Evolutionary conservation across 305 asterid genomes (phyloP).

Genomic region (Fraxinus baroniana): DNA sequence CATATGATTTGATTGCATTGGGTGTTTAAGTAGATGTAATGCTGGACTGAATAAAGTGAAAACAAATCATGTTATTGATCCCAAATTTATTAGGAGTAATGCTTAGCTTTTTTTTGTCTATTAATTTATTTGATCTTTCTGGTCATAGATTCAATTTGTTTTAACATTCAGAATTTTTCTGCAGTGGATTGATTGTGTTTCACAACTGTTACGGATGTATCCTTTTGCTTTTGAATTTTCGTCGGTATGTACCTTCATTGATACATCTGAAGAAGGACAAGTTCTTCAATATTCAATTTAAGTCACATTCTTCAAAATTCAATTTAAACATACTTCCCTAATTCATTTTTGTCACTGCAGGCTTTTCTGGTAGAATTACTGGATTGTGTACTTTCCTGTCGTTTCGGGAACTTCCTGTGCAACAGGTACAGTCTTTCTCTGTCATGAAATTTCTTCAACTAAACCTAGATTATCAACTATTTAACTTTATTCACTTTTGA

Average conservation of each 20-base stretch:
- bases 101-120: background rate
- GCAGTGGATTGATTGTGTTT: slow-evolving; percentile 96
- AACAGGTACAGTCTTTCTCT: slow-evolving; percentile 61
- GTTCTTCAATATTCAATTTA: slow-evolving; percentile 10
- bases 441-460: background rate
- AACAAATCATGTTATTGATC: background rate
- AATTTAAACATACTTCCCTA: slow-evolving; percentile 18
- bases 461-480: background rate
- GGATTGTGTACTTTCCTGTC: slow-evolving; percentile 82
- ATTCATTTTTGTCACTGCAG: slow-evolving; percentile 44
- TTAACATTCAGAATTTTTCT: slow-evolving; percentile 25
- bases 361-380: slow-evolving; percentile 86
- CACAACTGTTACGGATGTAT: slow-evolving; percentile 87
- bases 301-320: slow-evolving; percentile 13
- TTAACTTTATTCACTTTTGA: background rate
- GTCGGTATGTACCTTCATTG: slow-evolving; percentile 58
- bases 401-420: slow-evolving; percentile 95
- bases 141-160: slow-evolving; percentile 19
- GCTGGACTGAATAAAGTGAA: no score
- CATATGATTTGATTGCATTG: background rate
- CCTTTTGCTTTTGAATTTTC: slow-evolving; percentile 97
- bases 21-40: background rate
- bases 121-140: background rate
- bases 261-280: slow-evolving; percentile 13
- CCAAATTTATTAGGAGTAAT: background rate